Evolutionary conservation across 805 yeast species (phyloP).

Genomic region (Monosporozyma solicola): DNA sequence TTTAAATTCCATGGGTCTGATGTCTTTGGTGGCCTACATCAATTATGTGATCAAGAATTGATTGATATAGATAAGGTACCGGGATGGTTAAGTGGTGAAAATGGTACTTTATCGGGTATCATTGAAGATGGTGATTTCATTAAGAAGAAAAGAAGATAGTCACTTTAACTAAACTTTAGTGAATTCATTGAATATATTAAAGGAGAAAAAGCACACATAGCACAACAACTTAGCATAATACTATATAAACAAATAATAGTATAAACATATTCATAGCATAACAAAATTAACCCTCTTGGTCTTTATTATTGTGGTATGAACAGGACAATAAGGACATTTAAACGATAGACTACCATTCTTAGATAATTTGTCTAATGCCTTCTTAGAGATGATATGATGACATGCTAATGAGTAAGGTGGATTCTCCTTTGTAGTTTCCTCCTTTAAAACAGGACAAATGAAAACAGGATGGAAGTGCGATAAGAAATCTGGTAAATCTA

Average conservation of each 20-base stretch:
- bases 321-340: conserved; percentile 70
- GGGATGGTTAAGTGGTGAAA: conserved; percentile 73
- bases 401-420: conserved; percentile 60
- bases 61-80: conserved; percentile 54
- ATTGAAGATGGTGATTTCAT: conserved; percentile 33
- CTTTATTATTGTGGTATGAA: conserved; percentile 35
- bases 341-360: conserved; percentile 37
- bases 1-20: conserved; percentile 52
- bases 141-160: conserved; percentile 13
- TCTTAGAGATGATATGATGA: conserved; percentile 52
- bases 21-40: conserved; percentile 71
- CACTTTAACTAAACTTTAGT: conserved; percentile 3
- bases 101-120: conserved; percentile 44
- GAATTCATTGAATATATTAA: neutral
- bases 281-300: conserved; percentile 38
- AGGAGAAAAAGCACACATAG: neutral
- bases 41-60: conserved; percentile 42
- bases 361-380: conserved; percentile 41
- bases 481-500: conserved; percentile 42
- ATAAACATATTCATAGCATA: conserved; percentile 16
- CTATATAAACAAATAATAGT: neutral
- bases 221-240: neutral
- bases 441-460: conserved; percentile 64
- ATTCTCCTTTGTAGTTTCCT: conserved; percentile 50
- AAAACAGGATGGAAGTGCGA: conserved; percentile 53